Base-by-base conservation (phyloP, 345 rosid genomes). In the Hibiscus mutabilis region DNA sequence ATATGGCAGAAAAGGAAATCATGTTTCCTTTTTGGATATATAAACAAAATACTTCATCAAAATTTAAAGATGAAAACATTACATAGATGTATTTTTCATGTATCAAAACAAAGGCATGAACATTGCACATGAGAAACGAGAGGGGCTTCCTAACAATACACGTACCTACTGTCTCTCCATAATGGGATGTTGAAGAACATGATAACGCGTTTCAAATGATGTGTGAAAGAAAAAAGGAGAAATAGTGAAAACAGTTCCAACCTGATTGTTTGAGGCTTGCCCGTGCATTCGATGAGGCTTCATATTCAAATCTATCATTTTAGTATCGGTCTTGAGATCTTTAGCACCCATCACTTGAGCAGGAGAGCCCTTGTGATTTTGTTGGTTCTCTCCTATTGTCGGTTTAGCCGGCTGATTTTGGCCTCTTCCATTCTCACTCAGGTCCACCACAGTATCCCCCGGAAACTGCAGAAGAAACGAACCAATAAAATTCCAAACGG, bases 291-390 rank as follows among this genome's bases (percentile, higher is more conserved):
- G 76, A 33, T 78, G 78, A 66, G 97, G 96, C 77, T 84, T 87
- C 75, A 82, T 84, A 68, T 93, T 93, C 79, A 93, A 84, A 82
- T 93, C 97, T 10, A 93, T 87, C 88, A 84, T 75, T 64, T 79
- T 75, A 35, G 72, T 77, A 33, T 74, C 87, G 70, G 60, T 78
- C 74, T 67, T 81, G 35, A 58, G 79, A 56, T 75, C 79, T 72
- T 83, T 76, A 72, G 68, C 69, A 65, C 80, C 80, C 35, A 73
- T 61, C 71, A 68, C 52, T 31, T 51, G 74, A 73, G 64, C 78
- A 10, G 86, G 59, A 18, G 83, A 75, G 52, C 35, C 75, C 66
- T 57, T 74, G 68, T 76, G 86, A 75, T 84, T 81, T 52, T 77
- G 85, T 62, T 71, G 81, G 58, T 74, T 79, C 65, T 82, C 85